A percentile compares a stretch with the other conserved stretches of the same genome.
These are phyloP conservation scores for Peronospora belbahrii DNA, from an alignment of 352 stramenopile species.

Conservation along the genomic window DNA sequence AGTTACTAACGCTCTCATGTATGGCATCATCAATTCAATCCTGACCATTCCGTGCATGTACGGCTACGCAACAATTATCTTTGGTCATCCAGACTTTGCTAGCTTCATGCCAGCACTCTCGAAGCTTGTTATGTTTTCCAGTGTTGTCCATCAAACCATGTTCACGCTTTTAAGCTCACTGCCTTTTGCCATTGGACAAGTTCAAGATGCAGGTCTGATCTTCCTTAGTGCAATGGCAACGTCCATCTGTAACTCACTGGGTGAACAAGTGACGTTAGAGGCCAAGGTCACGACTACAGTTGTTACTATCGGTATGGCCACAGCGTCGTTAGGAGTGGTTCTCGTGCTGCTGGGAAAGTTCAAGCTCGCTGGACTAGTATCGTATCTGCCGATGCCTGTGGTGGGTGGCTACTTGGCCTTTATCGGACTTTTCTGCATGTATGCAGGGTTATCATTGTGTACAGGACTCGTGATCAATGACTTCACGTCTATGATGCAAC, in stretches of 20 bases:
- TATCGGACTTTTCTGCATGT: slow-evolving; percentile 95
- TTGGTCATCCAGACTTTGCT: slow-evolving; percentile 85
- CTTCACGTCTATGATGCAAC: slow-evolving; percentile 66
- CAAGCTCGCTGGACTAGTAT: slow-evolving; percentile 91
- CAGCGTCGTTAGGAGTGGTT: slow-evolving; percentile 85
- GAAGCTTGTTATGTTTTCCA: slow-evolving; percentile 96
- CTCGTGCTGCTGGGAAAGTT: slow-evolving; percentile 93
- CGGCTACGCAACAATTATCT: slow-evolving; percentile 94
- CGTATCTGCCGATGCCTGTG: slow-evolving; percentile 95
- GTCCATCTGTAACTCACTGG: slow-evolving; percentile 81
- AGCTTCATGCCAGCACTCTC: slow-evolving; percentile 85
- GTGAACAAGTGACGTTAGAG: slow-evolving; percentile 50
- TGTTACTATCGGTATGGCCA: slow-evolving; percentile 89
- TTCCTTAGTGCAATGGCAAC: slow-evolving; percentile 93
- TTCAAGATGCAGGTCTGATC: slow-evolving; percentile 97
- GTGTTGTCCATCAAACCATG: slow-evolving; percentile 90
- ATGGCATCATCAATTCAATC: slow-evolving; percentile 91
- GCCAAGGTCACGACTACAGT: slow-evolving; percentile 90
- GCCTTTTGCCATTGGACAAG: slow-evolving; percentile 95
- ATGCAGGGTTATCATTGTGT: slow-evolving; percentile 87
- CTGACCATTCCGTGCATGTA: slow-evolving; percentile 92
- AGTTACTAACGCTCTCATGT: slow-evolving; percentile 67
- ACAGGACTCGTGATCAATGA: slow-evolving; percentile 89
- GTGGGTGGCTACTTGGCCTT: slow-evolving; percentile 97
- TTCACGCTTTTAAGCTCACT: slow-evolving; percentile 87